Base-by-base conservation (phyloP, 768 basidiomycete genomes). In the Crassisporium funariophilum region DNA sequence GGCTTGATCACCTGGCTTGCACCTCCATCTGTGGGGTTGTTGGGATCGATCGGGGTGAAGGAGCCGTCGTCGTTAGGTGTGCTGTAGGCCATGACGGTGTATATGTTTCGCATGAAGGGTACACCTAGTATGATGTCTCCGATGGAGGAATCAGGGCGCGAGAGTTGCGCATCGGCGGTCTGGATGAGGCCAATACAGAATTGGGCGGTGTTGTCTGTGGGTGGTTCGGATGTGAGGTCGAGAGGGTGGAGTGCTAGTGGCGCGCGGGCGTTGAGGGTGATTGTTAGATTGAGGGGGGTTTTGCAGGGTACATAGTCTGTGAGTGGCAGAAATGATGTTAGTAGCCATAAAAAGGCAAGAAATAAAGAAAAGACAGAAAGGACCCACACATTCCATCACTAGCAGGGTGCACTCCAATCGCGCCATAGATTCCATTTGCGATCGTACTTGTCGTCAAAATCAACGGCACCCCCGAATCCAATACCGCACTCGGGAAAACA, bases 381-480 rank as follows among this genome's bases (percentile, higher is more conserved):
- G 9, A 4, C 12, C 69, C 86, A 88, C 88, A 88, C 38, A 77
- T 71, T 15, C 86, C 84, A 51, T 88, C 83, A 1, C 68, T 46
- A 0, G 69, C 76, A 6, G 86, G 84, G 17, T 62, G 55, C 20
- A 90, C 68, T 1, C 82, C 84, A 41, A 88, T 66, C 4, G 88
- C 85, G 6, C 88, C 88, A 48, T 91, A 91, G 15, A 91, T 84
- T 5, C 74, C 88, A 53, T 91, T 84, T 12, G 88, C 85, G n/a
- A 91, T 70, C 3, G 55, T 42, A 3, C 70, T 65, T 0, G 82
- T 80, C 5, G 86, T 77, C 1, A 91, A 60, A 39, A 91, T 89
- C 10, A 76, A 47, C 0, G 88, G 85, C 0, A 82, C 74, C 0
- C 89, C 89, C 0, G 83, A 79, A 60, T 91, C 89, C 25, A 91